phyloP scores from a whole-genome alignment of 1,139 yeast genomes.

The Kodamaea arcana region DNA sequence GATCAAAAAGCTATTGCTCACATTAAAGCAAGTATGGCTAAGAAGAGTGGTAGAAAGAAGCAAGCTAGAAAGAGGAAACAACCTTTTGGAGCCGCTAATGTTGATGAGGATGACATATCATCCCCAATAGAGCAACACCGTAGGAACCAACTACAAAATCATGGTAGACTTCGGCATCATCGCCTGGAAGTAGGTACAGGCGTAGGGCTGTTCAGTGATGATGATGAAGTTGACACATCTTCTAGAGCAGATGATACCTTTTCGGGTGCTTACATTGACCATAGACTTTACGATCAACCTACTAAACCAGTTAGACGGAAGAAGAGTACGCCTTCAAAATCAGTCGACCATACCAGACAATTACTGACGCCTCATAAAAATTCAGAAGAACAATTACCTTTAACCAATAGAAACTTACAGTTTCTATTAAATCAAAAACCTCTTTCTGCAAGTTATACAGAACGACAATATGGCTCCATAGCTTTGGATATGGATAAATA shows the following conservation, averaged over 20 bases:
- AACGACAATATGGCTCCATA: constrained; percentile 19
- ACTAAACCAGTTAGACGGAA: constrained; percentile 2
- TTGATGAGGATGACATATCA: not conserved
- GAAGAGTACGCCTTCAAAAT: not conserved
- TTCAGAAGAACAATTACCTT: constrained; percentile 19
- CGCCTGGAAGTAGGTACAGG: not conserved
- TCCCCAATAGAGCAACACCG: constrained; percentile 1
- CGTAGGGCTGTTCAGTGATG: constrained; percentile 3
- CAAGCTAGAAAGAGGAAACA: not conserved
- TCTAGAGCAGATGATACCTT: constrained; percentile 8
- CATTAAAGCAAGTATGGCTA: not conserved
- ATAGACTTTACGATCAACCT: constrained; percentile 24
- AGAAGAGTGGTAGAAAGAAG: not conserved
- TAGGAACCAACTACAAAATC: not conserved
- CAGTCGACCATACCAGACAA: not conserved
- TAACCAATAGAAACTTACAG: constrained; percentile 37
- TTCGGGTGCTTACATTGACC: constrained; percentile 32
- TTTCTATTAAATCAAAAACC: constrained; percentile 14
- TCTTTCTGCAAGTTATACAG: constrained; percentile 4
- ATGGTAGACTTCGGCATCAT: not conserved
- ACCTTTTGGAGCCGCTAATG: not conserved
- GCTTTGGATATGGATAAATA: constrained; percentile 40
- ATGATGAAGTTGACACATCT: constrained; percentile 7
- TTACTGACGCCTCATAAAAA: not conserved
- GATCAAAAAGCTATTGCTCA: too few species aligned